These are phyloP conservation scores for Lagenidium sp. DNA, from an alignment of 352 stramenopile genomes.

Conservation along the genomic window DNA sequence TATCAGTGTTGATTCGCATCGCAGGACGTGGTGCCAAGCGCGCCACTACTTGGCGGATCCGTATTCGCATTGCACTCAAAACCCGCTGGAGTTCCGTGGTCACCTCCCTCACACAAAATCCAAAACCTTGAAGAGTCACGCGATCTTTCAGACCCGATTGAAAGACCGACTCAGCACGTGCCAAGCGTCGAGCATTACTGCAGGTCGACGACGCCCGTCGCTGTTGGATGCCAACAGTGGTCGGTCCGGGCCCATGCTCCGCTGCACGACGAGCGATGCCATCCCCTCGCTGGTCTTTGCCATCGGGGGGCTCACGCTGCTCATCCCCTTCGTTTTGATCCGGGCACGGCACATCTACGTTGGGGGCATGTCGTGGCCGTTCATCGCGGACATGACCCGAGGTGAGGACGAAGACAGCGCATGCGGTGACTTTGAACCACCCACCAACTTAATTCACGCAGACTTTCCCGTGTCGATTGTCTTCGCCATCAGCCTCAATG, in stretches of 20 bases:
- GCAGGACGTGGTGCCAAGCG: too few species aligned
- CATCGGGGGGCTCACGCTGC: slow-evolving; percentile 6
- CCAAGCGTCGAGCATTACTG: too few species aligned
- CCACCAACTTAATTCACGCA: slow-evolving; percentile 6
- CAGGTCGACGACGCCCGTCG: too few species aligned
- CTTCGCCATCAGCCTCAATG: slow-evolving; percentile 36
- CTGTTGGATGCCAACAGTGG: too few species aligned
- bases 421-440: neutral
- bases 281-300: slow-evolving; percentile 9
- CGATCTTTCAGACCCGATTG: neutral
- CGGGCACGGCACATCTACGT: slow-evolving; percentile 20
- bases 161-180: neutral
- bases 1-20: too few species aligned
- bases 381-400: slow-evolving; percentile 44
- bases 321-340: slow-evolving; percentile 7
- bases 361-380: slow-evolving; percentile 41
- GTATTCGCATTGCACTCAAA: too few species aligned
- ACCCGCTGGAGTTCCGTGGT: too few species aligned
- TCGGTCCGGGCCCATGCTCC: too few species aligned
- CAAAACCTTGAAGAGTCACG: slow-evolving; percentile 4
- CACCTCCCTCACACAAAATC: too few species aligned
- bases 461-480: slow-evolving; percentile 39
- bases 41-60: too few species aligned
- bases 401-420: slow-evolving; percentile 7
- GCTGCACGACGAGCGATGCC: slow-evolving; percentile 1